These are phyloP conservation scores for Fistulifera solaris DNA, from an alignment of 108 stramenopile species.

Conservation along the genomic window DNA sequence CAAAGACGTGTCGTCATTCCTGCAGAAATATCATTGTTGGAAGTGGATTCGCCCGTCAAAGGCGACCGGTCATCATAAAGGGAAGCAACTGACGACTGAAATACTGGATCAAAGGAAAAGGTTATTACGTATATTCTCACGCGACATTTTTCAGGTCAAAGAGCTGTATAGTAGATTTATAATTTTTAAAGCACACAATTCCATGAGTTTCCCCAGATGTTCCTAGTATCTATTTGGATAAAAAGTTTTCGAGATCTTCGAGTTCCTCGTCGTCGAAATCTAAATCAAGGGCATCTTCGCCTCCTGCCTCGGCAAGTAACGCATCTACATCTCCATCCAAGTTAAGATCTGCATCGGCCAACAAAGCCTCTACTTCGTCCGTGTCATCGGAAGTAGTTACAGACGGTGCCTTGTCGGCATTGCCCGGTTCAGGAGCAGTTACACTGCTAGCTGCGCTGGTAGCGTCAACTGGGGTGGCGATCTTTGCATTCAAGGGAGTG, in stretches of 20 bases:
- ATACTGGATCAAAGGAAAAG: too few relatives aligned
- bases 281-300: conserved; percentile 34
- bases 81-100: too few relatives aligned
- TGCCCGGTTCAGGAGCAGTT: background rate
- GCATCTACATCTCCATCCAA: conserved; percentile 49
- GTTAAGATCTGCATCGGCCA: conserved; percentile 8
- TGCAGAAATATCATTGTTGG: too few relatives aligned
- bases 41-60: too few relatives aligned
- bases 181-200: too few relatives aligned
- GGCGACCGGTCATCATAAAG: too few relatives aligned
- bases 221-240: too few relatives aligned
- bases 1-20: too few relatives aligned
- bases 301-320: conserved; percentile 26
- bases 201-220: too few relatives aligned
- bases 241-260: conserved; percentile 71
- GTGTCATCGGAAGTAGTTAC: conserved; percentile 4
- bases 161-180: too few relatives aligned
- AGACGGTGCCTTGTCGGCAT: background rate
- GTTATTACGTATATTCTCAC: too few relatives aligned
- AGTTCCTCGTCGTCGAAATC: conserved; percentile 49
- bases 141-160: too few relatives aligned
- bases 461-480: background rate
- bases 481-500: background rate
- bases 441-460: background rate
- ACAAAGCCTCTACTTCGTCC: conserved; percentile 1